phyloP scores from a whole-genome alignment of 1,284 basidiomycete species.

The Sporisorium sorghi region DNA sequence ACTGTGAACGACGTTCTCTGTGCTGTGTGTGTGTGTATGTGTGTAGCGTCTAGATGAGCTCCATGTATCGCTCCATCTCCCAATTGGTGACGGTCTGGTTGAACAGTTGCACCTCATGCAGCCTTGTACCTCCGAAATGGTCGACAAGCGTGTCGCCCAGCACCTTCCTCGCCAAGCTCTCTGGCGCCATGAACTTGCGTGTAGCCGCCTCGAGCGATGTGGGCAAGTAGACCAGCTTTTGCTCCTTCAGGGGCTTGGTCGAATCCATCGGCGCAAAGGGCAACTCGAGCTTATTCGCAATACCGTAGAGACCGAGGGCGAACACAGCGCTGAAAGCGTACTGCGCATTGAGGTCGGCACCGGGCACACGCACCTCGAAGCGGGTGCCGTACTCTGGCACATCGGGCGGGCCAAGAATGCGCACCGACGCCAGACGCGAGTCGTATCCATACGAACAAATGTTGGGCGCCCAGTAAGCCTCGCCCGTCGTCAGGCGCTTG shows the following conservation, averaged over 20 bases:
- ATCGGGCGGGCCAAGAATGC: slow-evolving; percentile 89
- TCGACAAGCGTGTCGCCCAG: slow-evolving; percentile 91
- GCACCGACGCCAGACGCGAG: slow-evolving; percentile 87
- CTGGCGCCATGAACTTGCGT: slow-evolving; percentile 79
- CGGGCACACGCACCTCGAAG: slow-evolving; percentile 91
- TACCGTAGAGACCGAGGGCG: slow-evolving; percentile 85
- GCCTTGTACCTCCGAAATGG: slow-evolving; percentile 89
- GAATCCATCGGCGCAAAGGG: slow-evolving; percentile 77
- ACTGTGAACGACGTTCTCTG: too few relatives aligned
- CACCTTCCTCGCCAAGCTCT: slow-evolving; percentile 84
- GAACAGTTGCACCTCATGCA: slow-evolving; percentile 87
- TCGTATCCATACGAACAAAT: slow-evolving; percentile 91
- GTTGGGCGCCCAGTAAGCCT: slow-evolving; percentile 93
- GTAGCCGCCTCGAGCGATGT: slow-evolving; percentile 83
- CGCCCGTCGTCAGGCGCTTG: slow-evolving; percentile 93
- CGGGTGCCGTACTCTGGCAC: slow-evolving; percentile 83
- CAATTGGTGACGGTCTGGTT: slow-evolving; percentile 90
- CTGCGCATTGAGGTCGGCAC: slow-evolving; percentile 94
- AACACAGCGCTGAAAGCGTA: slow-evolving; percentile 88
- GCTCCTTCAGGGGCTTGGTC: slow-evolving; percentile 20
- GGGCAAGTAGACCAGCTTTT: slow-evolving; percentile 71
- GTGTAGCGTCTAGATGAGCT: slow-evolving; percentile 43
- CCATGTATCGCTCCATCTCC: slow-evolving; percentile 78
- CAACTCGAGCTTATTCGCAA: slow-evolving; percentile 79
- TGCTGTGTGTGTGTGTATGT: too few relatives aligned